A percentile compares a stretch with the other conserved stretches of the same genome.
phyloP scores from a whole-genome alignment of 2,329 filamentous ascomycete species.

The Fusarium keratoplasticum region DNA sequence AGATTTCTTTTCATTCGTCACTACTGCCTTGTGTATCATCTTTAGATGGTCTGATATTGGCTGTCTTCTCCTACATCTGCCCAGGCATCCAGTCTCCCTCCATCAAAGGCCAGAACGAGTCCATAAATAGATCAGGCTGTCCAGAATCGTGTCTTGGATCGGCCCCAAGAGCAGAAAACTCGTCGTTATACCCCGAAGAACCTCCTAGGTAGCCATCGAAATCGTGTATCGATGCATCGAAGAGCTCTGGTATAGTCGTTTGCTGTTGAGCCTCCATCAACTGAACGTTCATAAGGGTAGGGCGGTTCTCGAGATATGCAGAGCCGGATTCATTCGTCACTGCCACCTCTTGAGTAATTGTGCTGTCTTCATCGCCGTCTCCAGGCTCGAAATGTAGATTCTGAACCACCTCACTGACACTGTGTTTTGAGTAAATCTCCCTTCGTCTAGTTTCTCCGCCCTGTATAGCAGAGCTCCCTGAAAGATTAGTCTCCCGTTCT shows the following conservation, averaged over 20 bases:
- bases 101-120: slow-evolving; percentile 20
- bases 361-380: background rate
- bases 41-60: too few relatives aligned
- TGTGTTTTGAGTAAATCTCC: slow-evolving; percentile 24
- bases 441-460: background rate
- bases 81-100: slow-evolving; percentile 6
- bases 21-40: too few relatives aligned
- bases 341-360: background rate
- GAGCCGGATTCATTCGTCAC: background rate
- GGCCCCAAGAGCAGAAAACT: background rate
- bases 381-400: slow-evolving; percentile 6
- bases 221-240: background rate
- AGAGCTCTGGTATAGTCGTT: background rate
- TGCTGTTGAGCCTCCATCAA: background rate
- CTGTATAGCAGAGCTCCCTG: background rate
- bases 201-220: background rate
- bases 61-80: background rate
- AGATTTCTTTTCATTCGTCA: too few relatives aligned
- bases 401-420: slow-evolving; percentile 11
- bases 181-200: background rate
- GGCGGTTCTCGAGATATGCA: fast-evolving
- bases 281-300: background rate
- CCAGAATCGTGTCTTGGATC: background rate
- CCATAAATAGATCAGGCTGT: slow-evolving; percentile 28
- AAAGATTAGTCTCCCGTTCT: background rate